Percentiles rank a stretch among this genome's conserved stretches.
phyloP scores from a whole-genome alignment of 2,329 filamentous ascomycete species.

The Penicillium hordei region DNA sequence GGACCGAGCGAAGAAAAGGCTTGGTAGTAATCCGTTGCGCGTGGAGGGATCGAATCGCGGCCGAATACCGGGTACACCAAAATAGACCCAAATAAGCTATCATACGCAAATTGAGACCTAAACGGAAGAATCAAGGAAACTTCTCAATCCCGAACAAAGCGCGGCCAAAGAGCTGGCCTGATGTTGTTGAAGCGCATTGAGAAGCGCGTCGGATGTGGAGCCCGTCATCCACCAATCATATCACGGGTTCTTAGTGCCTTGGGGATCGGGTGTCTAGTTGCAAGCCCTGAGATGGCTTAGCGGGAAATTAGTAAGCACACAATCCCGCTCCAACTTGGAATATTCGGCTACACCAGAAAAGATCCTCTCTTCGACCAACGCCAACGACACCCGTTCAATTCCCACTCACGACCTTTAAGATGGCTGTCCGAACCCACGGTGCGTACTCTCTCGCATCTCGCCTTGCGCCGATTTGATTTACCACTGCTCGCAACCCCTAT shows the following conservation, averaged over 20 bases:
- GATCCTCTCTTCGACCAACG: slow-evolving; percentile 26
- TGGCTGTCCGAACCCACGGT: slow-evolving; percentile 29
- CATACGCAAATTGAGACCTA: neutral
- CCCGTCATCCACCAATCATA: neutral
- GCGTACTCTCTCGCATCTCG: slow-evolving; percentile 11
- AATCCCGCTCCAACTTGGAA: slow-evolving; percentile 23
- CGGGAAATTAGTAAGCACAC: slow-evolving; percentile 28
- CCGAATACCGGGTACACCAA: neutral
- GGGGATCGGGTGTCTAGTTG: neutral
- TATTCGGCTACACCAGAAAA: slow-evolving; percentile 23
- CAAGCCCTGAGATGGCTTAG: slow-evolving; percentile 19
- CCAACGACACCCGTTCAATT: slow-evolving; percentile 25
- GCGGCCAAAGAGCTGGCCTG: neutral
- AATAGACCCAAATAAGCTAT: neutral
- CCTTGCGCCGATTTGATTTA: slow-evolving; percentile 5
- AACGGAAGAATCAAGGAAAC: too few relatives aligned
- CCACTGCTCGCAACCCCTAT: slow-evolving; percentile 3
- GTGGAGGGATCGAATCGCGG: neutral
- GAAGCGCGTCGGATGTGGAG: neutral
- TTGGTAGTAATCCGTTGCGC: neutral
- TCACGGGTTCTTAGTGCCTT: rapidly evolving
- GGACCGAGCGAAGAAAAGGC: neutral
- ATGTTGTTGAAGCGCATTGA: neutral
- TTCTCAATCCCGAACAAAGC: neutral
- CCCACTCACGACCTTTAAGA: slow-evolving; percentile 29